A percentile compares a stretch with the other conserved stretches of the same genome.
Evolutionary conservation across 2,329 filamentous ascomycete genomes (phyloP).

Genomic region (Geosmithia flava): DNA sequence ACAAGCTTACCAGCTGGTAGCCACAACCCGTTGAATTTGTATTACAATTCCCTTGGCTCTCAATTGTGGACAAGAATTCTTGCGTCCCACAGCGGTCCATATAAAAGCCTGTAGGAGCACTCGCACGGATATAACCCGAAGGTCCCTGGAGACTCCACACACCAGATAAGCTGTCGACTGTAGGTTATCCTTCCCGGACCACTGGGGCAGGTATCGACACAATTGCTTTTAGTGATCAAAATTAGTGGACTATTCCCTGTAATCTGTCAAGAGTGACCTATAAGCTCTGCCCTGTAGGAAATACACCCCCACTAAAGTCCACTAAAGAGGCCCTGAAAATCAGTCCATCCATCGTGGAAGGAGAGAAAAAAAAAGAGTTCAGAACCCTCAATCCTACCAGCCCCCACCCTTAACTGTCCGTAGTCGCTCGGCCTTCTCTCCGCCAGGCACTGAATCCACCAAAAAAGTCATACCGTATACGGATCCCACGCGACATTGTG

Average conservation of each 20-base stretch:
- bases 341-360: neutral
- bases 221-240: neutral
- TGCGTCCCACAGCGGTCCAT: too few species aligned
- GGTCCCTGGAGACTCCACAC: neutral
- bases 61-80: too few species aligned
- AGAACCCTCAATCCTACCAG: neutral
- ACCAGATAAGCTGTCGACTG: neutral
- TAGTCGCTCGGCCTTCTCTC: neutral
- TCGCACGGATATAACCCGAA: too few species aligned
- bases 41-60: too few species aligned
- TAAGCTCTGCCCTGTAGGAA: neutral
- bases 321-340: neutral
- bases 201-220: neutral
- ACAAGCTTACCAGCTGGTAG: too few species aligned
- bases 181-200: neutral
- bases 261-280: too few species aligned
- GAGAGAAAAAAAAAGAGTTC: neutral
- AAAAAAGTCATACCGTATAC: neutral
- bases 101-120: too few species aligned
- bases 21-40: too few species aligned
- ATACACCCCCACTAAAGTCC: neutral
- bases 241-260: neutral
- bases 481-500: neutral
- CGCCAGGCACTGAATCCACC: neutral
- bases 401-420: neutral